Evolutionary conservation across 306 rosid genomes (phyloP).

Genomic region (Malus orientalis): DNA sequence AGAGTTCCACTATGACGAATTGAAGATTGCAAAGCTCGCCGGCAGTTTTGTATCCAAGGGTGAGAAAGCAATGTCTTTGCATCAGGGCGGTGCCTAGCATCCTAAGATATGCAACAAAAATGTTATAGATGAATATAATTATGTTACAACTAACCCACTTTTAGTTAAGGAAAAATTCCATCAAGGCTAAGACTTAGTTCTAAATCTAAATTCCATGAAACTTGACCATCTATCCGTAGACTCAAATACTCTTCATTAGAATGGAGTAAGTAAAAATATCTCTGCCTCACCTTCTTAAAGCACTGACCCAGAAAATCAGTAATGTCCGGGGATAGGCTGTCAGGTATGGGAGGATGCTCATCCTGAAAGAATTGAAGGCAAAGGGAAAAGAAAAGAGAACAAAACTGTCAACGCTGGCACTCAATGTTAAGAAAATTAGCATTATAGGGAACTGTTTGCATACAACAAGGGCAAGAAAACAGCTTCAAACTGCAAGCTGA

Average conservation of each 20-base stretch:
- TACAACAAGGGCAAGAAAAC: neutral
- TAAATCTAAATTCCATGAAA: neutral
- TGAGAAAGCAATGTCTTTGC: constrained; percentile 92
- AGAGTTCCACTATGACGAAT: constrained; percentile 88
- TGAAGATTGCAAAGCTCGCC: constrained; percentile 83
- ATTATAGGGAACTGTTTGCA: constrained; percentile 2
- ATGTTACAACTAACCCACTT: neutral
- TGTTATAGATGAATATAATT: neutral
- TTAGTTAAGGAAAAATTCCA: neutral
- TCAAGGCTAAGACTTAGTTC: neutral
- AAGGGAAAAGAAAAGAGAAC: neutral
- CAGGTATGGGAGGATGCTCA: constrained; percentile 94
- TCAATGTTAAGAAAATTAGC: constrained; percentile 3
- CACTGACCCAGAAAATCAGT: constrained; percentile 96
- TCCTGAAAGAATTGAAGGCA: constrained; percentile 47
- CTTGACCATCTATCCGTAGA: neutral
- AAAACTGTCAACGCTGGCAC: neutral
- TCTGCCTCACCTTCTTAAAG: constrained; percentile 79
- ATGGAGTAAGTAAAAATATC: constrained; percentile 5
- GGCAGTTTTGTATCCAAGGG: constrained; percentile 87
- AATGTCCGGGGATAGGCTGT: constrained; percentile 81
- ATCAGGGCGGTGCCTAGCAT: constrained; percentile 98
- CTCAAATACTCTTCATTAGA: neutral
- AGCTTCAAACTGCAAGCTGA: neutral
- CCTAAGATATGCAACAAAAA: constrained; percentile 48